Evolutionary conservation across 148 eudicot genomes (phyloP).

Genomic region (Spergularia marina): DNA sequence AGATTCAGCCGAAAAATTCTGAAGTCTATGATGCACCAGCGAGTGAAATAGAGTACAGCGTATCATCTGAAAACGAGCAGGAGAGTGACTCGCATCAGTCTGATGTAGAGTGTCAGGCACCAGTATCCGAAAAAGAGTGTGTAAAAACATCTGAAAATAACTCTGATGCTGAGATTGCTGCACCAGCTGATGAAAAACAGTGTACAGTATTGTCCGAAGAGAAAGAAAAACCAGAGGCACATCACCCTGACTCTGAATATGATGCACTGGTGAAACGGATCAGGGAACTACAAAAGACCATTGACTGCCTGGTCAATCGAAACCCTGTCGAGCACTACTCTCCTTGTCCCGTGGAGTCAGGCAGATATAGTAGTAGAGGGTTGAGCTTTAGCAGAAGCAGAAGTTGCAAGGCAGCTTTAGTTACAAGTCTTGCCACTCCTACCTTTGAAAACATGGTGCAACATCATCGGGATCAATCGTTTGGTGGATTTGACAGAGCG

Average conservation of each 20-base stretch:
- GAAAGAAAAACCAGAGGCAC: slow-evolving; percentile 24
- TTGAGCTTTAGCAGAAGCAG: slow-evolving; percentile 43
- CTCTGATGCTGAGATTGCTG: background rate
- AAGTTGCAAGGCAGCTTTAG: slow-evolving; percentile 54
- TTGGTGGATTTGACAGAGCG: slow-evolving; percentile 36
- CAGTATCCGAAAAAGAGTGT: background rate
- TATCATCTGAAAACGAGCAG: slow-evolving; percentile 7
- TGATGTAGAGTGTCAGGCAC: background rate
- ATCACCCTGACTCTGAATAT: slow-evolving; percentile 28
- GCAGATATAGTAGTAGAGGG: slow-evolving; percentile 31
- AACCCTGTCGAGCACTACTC: slow-evolving; percentile 28
- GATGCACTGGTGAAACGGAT: slow-evolving; percentile 49
- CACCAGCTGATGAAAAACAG: background rate
- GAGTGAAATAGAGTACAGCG: background rate
- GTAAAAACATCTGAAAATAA: slow-evolving; percentile 23
- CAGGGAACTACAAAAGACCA: slow-evolving; percentile 47
- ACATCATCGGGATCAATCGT: slow-evolving; percentile 26
- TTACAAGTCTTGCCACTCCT: slow-evolving; percentile 20
- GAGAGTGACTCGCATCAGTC: background rate
- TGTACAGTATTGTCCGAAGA: slow-evolving; percentile 18
- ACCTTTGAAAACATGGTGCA: slow-evolving; percentile 21
- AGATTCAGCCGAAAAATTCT: background rate
- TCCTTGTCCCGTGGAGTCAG: slow-evolving; percentile 44
- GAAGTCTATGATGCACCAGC: background rate
- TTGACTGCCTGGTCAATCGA: slow-evolving; percentile 42